These are phyloP conservation scores for Verticillium longisporum DNA, from an alignment of 2,329 filamentous ascomycete species.

Conservation along the genomic window DNA sequence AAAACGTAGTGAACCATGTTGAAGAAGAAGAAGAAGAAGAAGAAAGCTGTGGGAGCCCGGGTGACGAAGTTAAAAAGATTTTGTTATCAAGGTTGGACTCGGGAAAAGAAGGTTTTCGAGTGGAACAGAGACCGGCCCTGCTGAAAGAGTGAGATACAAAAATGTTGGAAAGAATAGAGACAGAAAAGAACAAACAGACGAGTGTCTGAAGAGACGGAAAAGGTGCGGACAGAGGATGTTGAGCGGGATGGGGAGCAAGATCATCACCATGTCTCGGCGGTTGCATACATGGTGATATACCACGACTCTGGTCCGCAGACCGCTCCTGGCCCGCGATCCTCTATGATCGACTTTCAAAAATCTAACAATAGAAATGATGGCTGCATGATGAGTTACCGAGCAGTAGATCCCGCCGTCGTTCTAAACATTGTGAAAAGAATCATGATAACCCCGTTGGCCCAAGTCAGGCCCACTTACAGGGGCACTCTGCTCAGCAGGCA, in stretches of 20 bases:
- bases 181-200: conserved; percentile 2
- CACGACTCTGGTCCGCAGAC: not conserved
- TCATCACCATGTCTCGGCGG: not conserved
- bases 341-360: not conserved
- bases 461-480: not conserved
- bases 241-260: not conserved
- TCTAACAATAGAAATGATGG: not conserved
- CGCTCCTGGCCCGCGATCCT: not conserved
- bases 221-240: not conserved
- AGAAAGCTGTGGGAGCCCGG: no score
- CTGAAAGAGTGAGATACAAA: not conserved
- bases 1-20: conserved; percentile 9
- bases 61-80: not conserved
- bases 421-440: not conserved
- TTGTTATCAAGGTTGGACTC: not conserved
- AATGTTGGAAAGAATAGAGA: not conserved
- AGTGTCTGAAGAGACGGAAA: conserved; percentile 3
- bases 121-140: not conserved
- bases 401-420: not conserved
- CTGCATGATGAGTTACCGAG: not conserved
- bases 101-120: conserved; percentile 3
- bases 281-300: not conserved
- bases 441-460: not conserved
- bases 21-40: not conserved
- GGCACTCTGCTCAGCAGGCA: not conserved